Evolutionary conservation across 2,329 filamentous ascomycete species (phyloP), one percentile per base, ranked within the genome.

Genomic region (Pseudogymnoascus pannorum): DNA sequence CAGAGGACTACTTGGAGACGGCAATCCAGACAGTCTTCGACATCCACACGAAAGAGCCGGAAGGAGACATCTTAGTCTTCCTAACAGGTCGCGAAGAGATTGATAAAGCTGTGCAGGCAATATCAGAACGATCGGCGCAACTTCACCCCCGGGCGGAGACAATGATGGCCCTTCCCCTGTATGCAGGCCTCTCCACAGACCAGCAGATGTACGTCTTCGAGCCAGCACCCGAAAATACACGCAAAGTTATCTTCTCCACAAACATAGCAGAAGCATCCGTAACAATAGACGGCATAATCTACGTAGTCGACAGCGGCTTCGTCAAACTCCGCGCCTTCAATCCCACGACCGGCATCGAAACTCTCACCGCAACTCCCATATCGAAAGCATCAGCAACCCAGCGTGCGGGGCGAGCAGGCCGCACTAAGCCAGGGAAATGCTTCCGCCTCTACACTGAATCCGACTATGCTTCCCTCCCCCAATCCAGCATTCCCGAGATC

Each of bases 251-350:
- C 35, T 87, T 97, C 66, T 88, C 91, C 3, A 97, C 94, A 62
- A 97, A 97, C 72, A 97, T 97, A 66, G 92, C 94, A 11, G 94
- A 99, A 77, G 93, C 94, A 4, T 96, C 91, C 1, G 88, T 99
- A 44, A 97, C 94, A 14, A 95, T 97, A 61, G 87, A 94, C 60
- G 92, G 91, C 2, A 92, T 97, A 63, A 87, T 92, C 60, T 96
- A 91, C 70, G 93, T 99, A 5, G 78, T 97, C 58, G 94, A 99
- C 73, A 87, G 85, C 60, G 94, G 94, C 1, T 97, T 91, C 71
- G 92, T 95, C 66, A 97, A 97, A 73, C 78, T 96, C 18, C 85
- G 92, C 38, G 88, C 89, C 5, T 97, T 91, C 75, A 88, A 95
- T 66, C 91, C 93, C 0, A 80, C 73, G 14, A 93, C 90, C 0